Evolutionary conservation across 108 stramenopile genomes (phyloP).

Genomic region (Nitzschia inconspicua): DNA sequence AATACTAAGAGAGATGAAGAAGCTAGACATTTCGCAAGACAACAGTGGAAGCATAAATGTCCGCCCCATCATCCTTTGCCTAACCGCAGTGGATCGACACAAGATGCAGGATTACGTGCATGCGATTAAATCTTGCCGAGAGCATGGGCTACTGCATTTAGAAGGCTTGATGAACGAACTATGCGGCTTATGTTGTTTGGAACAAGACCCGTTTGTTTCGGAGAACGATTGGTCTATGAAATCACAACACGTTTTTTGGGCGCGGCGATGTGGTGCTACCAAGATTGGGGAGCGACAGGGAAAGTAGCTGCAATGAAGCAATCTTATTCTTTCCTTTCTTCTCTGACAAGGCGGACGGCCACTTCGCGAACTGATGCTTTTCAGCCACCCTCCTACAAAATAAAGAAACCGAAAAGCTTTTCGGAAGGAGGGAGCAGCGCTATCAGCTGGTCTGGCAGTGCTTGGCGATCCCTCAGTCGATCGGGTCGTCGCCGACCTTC

Average conservation of each 20-base stretch:
- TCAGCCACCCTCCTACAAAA: too few species aligned
- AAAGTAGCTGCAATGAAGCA: constrained; percentile 7
- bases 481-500: too few species aligned
- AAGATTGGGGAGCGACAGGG: constrained; percentile 32
- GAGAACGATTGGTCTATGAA: background rate
- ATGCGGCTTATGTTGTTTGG: constrained; percentile 17
- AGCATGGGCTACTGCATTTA: constrained; percentile 10
- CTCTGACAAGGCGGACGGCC: too few species aligned
- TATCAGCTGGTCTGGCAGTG: too few species aligned
- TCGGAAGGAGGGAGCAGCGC: too few species aligned
- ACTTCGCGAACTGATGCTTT: too few species aligned
- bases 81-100: constrained; percentile 20
- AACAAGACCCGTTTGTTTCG: too few species aligned
- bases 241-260: constrained; percentile 8
- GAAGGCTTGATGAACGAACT: constrained; percentile 40
- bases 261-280: constrained; percentile 24
- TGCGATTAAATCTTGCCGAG: constrained; percentile 23
- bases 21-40: too few species aligned
- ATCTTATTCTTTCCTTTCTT: constrained; percentile 1
- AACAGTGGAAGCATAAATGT: constrained; percentile 26
- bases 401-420: too few species aligned
- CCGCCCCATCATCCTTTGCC: constrained; percentile 16
- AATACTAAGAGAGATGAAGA: constrained; percentile 21
- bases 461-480: too few species aligned
- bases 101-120: constrained; percentile 10